phyloP scores from a whole-genome alignment of 352 stramenopile genomes.

The Globisporangium middletonii region DNA sequence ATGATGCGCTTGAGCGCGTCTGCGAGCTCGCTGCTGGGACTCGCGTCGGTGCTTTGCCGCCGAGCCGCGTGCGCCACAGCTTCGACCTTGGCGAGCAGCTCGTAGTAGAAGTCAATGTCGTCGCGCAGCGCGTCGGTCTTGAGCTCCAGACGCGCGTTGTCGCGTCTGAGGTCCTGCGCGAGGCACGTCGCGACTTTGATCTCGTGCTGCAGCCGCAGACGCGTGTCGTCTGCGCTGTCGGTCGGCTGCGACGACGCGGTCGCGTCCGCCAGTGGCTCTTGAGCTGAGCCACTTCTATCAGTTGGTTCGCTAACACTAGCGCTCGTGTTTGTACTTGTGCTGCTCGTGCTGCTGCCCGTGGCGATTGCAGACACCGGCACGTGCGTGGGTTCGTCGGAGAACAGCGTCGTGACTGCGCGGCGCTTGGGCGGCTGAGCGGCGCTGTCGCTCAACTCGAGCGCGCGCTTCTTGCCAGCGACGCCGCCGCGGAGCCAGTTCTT shows the following conservation, averaged over 20 bases:
- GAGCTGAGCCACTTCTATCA: not conserved
- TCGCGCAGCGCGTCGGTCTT: conserved; percentile 32
- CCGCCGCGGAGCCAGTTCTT: conserved; percentile 14
- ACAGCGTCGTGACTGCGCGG: conserved; percentile 8
- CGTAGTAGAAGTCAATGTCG: conserved; percentile 53
- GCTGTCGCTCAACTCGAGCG: conserved; percentile 4
- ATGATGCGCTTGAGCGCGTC: conserved; percentile 25
- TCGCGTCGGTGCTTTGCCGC: not conserved
- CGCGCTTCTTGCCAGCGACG: conserved; percentile 8
- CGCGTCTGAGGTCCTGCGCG: conserved; percentile 32
- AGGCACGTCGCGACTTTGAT: conserved; percentile 29
- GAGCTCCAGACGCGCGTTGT: conserved; percentile 42
- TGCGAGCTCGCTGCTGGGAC: conserved; percentile 7
- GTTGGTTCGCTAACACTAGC: not conserved
- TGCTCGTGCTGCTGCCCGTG: too few relatives aligned
- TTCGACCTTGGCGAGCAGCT: conserved; percentile 33
- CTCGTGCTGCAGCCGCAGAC: conserved; percentile 17
- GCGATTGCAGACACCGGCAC: too few relatives aligned
- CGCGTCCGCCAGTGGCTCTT: not conserved
- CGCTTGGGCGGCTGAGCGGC: conserved; percentile 7
- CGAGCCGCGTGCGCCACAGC: not conserved
- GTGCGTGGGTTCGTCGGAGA: not conserved
- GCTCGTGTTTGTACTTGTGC: not conserved
- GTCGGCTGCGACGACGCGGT: not conserved
- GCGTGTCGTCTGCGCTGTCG: conserved; percentile 10